Base-by-base conservation (phyloP, 148 eudicot species). In the Fagopyrum homotropicum region DNA sequence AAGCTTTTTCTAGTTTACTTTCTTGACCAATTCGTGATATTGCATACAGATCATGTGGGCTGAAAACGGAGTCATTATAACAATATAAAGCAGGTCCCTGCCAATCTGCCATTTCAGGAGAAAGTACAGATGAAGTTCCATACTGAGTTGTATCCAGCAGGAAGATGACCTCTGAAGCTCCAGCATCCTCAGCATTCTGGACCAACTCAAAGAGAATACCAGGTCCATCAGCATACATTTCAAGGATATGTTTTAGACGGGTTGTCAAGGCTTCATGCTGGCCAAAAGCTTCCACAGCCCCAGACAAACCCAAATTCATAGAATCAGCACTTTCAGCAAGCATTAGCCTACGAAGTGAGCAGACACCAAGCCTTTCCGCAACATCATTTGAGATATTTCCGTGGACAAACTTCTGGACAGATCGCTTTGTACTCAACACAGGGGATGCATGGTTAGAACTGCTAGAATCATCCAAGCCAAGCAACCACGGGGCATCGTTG, bases 401-500 rank as follows among this genome's bases (percentile, higher is more conserved):
- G 76, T 95, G 99, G 72, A 95, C 99, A 88, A 88, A 95, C 78
- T 83, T 92, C 81, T 90, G 99, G 78, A 83, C 85, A 74, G 86
- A 80, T 75, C 80, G 81, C 72, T 86, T 90, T 64, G 92, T 82
- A 69, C 82, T 80, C 59, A 89, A 76, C 75, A 84, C 76, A 74
- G 48, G 72, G 56, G 88, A 75, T 61, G 79, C 85, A 84, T 78
- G 81, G 74, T 75, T 86, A 73, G 88, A 73, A 75, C 55, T 81
- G 59, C 84, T 82, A 72, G 89, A 79, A 82, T 88, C 86, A 76
- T 92, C 99, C 70, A 85, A 81, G 69, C 91, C 99, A 83, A 90
- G 97, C 90, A 95, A 88, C 99, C 99, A 95, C 19, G 99, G 99
- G 75, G 99, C 99, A 86, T 95, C 99, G 82, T 95, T 95, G 80